These are phyloP conservation scores for Aspergillus coremiiformis DNA, from an alignment of 495 filamentous ascomycete genomes.

Conservation along the genomic window DNA sequence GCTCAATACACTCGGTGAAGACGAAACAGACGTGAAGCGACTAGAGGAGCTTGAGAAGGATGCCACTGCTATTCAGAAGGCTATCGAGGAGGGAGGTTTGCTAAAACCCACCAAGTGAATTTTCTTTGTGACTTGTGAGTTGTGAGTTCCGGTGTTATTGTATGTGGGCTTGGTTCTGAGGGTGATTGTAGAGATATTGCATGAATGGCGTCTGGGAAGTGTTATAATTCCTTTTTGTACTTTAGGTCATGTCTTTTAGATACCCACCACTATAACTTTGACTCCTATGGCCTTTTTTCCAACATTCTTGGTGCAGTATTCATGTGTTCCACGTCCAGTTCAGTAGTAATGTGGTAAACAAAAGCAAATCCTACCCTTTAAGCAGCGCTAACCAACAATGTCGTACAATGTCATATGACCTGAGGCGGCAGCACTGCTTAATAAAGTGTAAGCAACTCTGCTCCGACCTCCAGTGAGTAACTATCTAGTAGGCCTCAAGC, in stretches of 20 bases:
- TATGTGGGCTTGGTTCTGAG: too few species aligned
- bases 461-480: too few species aligned
- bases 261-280: too few species aligned
- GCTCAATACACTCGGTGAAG: constrained; percentile 54
- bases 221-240: neutral
- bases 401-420: too few species aligned
- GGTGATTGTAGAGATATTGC: too few species aligned
- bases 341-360: too few species aligned
- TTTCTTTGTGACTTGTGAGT: neutral
- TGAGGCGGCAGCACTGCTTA: too few species aligned
- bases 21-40: constrained; percentile 34
- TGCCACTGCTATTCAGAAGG: constrained; percentile 39
- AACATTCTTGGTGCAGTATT: neutral
- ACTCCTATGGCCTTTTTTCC: neutral
- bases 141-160: neutral
- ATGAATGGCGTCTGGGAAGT: neutral
- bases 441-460: too few species aligned
- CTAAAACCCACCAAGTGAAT: constrained; percentile 18
- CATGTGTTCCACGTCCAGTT: too few species aligned
- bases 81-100: constrained; percentile 37
- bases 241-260: neutral
- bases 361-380: too few species aligned
- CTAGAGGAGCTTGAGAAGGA: constrained; percentile 45
- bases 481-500: too few species aligned
- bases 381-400: too few species aligned